phyloP scores from a whole-genome alignment of 2,329 filamentous ascomycete genomes.

The Fusarium domesticum region DNA sequence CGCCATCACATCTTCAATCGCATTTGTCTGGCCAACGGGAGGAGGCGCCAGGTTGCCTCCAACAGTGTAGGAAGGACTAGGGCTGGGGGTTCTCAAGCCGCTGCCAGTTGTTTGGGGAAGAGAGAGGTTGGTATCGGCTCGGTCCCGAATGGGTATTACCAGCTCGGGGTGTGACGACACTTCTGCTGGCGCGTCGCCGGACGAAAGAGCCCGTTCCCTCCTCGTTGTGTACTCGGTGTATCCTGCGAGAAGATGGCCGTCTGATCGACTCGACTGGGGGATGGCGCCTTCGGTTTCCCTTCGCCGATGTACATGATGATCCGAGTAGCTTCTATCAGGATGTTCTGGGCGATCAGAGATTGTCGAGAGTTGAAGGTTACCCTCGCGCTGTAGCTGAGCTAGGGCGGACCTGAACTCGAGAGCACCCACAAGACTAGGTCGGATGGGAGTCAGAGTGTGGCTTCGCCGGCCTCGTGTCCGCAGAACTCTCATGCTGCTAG shows the following conservation, averaged over 20 bases:
- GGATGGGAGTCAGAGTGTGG: slow-evolving; percentile 78
- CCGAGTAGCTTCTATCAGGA: slow-evolving; percentile 56
- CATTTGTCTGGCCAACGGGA: slow-evolving; percentile 30
- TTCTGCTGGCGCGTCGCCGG: slow-evolving; percentile 37
- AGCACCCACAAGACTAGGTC: slow-evolving; percentile 88
- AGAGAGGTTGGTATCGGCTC: slow-evolving; percentile 20
- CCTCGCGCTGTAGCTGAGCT: slow-evolving; percentile 78
- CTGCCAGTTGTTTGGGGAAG: slow-evolving; percentile 15
- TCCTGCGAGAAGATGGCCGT: slow-evolving; percentile 6
- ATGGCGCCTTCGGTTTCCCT: slow-evolving; percentile 30
- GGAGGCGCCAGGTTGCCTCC: slow-evolving; percentile 43
- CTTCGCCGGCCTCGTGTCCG: slow-evolving; percentile 63
- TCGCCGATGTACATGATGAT: slow-evolving; percentile 29
- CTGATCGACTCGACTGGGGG: slow-evolving; percentile 15
- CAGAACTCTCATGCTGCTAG: slow-evolving; percentile 87
- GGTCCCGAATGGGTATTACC: slow-evolving; percentile 16
- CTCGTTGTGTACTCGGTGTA: slow-evolving; percentile 7
- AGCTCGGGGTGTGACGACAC: slow-evolving; percentile 16
- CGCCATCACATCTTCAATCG: slow-evolving; percentile 10
- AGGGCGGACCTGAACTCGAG: slow-evolving; percentile 91
- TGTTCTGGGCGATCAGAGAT: slow-evolving; percentile 39
- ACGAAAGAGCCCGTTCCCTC: slow-evolving; percentile 44
- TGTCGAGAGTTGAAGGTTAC: slow-evolving; percentile 68
- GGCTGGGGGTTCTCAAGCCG: slow-evolving; percentile 30
- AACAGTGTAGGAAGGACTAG: slow-evolving; percentile 35